Evolutionary conservation across 2,329 filamentous ascomycete genomes (phyloP), one percentile per base, ranked within the genome.

Genomic region (Xylaria sp.): DNA sequence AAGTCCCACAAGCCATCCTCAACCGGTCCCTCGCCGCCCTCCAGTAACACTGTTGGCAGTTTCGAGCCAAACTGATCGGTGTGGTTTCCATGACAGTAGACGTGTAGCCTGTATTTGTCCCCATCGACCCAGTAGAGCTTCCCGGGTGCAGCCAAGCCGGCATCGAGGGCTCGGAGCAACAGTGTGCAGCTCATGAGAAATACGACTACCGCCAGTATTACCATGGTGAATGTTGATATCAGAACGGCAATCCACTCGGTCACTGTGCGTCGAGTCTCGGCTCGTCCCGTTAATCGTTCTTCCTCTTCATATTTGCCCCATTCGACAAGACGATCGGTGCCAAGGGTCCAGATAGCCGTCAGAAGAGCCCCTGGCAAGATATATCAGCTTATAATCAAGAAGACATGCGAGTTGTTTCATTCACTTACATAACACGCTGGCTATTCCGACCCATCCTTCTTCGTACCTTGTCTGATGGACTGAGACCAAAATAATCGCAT

Each of bases 291-390:
- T 23, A 98, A 84, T 31, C 96, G 90, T 79, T 97, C 91, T 79
- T 99, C 96, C 79, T 98, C 96, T 76, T 98, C 94, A 1, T 86
- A 86, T 81, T 98, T 98, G 66, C 95, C 96, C 92, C 94, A 97
- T 76, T 92, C 88, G 9, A 99, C 96, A 4, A 92, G 90, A 57
- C 91, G 87, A 77, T 97, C 95, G 8, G 91, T 92, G 9, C 91
- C 76, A 23, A 98, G 84, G 28, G 92, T 92, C 89, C 94, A 98
- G 2, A 92, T 79, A 44, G 91, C 88, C 78, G 97, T 93, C 55
- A 96, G 73, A 2, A 94, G 85, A 20, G 93, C 92, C 94, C 92
- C 80, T 81, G 41, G 28, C 46, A 15, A 52, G 37, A 28, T 8
- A 54, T 4, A 59, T 76, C 66, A 77, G 71, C 58, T 13, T 51